Evolutionary conservation across 2,329 filamentous ascomycete species (phyloP).

Genomic region (Keithomyces neogunnii): DNA sequence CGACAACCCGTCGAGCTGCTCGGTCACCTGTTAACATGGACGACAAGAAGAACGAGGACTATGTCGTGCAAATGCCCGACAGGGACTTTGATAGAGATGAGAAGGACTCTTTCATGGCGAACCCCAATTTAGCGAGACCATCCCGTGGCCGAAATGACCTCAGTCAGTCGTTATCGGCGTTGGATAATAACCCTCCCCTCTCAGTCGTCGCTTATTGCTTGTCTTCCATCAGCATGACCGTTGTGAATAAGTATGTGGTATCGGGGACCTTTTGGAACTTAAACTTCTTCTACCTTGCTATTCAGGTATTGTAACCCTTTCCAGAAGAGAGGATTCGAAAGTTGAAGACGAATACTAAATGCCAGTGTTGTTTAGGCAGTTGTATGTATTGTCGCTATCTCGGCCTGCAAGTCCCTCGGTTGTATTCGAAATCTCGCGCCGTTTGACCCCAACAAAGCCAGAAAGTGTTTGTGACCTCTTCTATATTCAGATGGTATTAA

Average conservation of each 20-base stretch:
- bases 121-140: constrained; percentile 11
- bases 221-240: constrained; percentile 97
- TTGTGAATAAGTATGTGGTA: constrained; percentile 99
- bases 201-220: constrained; percentile 87
- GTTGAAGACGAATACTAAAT: background rate
- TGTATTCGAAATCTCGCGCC: constrained; percentile 73
- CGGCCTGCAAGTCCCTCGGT: constrained; percentile 70
- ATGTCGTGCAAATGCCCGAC: constrained; percentile 61
- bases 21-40: constrained; percentile 49
- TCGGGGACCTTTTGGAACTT: constrained; percentile 88
- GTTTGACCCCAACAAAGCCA: constrained; percentile 83
- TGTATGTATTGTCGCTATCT: constrained; percentile 80
- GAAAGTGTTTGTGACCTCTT: constrained; percentile 61
- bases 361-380: constrained; percentile 52
- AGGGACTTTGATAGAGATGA: constrained; percentile 39
- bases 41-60: constrained; percentile 85
- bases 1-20: background rate
- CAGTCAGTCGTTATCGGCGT: constrained; percentile 27
- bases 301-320: constrained; percentile 61
- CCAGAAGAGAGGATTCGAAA: background rate
- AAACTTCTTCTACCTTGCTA: constrained; percentile 86
- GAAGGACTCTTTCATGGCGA: constrained; percentile 41
- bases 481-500: no score
- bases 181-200: constrained; percentile 68
- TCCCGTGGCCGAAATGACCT: constrained; percentile 1